phyloP scores from a whole-genome alignment of 2,329 filamentous ascomycete genomes.

The Cryphonectria japonica region DNA sequence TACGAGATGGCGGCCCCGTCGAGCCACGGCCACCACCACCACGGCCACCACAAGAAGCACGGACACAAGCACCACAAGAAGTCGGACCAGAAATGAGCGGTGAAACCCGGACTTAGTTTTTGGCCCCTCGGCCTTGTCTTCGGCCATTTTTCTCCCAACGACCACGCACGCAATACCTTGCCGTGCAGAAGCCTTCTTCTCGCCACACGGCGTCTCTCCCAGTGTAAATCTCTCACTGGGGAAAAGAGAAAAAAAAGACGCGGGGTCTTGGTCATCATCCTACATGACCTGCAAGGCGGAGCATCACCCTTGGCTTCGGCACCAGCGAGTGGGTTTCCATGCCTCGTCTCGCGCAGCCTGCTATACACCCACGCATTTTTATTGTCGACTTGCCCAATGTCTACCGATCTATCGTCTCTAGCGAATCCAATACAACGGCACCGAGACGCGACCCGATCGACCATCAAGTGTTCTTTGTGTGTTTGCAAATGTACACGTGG shows the following conservation, averaged over 20 bases:
- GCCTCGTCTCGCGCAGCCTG: neutral
- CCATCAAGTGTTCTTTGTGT: neutral
- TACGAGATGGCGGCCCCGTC: constrained; percentile 16
- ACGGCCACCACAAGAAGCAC: constrained; percentile 31
- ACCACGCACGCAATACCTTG: no score
- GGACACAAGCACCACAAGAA: constrained; percentile 32
- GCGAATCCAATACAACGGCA: neutral
- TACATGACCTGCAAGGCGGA: no score
- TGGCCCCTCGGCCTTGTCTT: neutral
- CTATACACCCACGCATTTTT: neutral
- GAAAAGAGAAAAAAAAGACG: no score
- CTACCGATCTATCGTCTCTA: neutral
- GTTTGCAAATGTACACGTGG: neutral
- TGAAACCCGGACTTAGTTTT: no score
- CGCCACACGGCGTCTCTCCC: neutral
- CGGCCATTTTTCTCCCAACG: neutral
- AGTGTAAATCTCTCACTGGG: no score
- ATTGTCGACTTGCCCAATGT: neutral
- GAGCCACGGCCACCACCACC: constrained; percentile 18
- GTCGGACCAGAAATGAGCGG: constrained; percentile 23
- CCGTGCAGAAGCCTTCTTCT: neutral
- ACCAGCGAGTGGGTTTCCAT: neutral
- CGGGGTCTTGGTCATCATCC: no score
- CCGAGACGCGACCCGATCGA: neutral
- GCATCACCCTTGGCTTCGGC: no score